Percentiles rank a stretch among this genome's conserved stretches.
Evolutionary conservation across 805 yeast genomes (phyloP).

Genomic region (Saccharomycopsis guyanensis): DNA sequence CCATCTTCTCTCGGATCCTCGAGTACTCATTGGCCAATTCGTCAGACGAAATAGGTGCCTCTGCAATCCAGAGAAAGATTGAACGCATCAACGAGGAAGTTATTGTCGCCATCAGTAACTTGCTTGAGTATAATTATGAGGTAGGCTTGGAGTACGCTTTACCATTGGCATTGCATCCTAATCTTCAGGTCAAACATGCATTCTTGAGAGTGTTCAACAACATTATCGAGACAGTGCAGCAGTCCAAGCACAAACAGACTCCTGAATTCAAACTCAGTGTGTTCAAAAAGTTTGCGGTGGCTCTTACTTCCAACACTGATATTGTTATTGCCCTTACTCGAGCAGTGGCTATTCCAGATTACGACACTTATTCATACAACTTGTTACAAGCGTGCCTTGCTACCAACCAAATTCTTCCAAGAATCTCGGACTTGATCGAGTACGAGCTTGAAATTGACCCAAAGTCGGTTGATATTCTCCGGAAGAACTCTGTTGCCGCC

Average conservation of each 20-base stretch:
- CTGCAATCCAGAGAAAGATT: slow-evolving; percentile 41
- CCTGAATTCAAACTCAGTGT: slow-evolving; percentile 25
- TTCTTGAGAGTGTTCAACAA: slow-evolving; percentile 73
- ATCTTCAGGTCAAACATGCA: slow-evolving; percentile 56
- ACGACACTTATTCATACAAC: slow-evolving; percentile 10
- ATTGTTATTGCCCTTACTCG: slow-evolving; percentile 35
- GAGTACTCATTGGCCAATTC: slow-evolving; percentile 30
- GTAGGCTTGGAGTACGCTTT: slow-evolving; percentile 70
- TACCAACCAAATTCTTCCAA: slow-evolving; percentile 8
- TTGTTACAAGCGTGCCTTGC: slow-evolving; percentile 11
- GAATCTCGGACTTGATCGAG: slow-evolving; percentile 18
- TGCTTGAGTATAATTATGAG: slow-evolving; percentile 65
- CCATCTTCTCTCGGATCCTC: slow-evolving; percentile 39
- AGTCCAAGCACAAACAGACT: slow-evolving; percentile 21
- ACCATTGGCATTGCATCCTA: slow-evolving; percentile 71
- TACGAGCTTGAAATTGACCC: slow-evolving; percentile 20
- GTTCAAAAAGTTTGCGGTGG: slow-evolving; percentile 26
- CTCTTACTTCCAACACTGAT: slow-evolving; percentile 32
- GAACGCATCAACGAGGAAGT: slow-evolving; percentile 53
- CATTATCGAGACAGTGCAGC: slow-evolving; percentile 36
- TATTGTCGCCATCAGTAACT: slow-evolving; percentile 56
- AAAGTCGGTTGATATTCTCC: slow-evolving; percentile 42
- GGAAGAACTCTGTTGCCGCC: slow-evolving; percentile 79
- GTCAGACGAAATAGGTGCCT: slow-evolving; percentile 13
- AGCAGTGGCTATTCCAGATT: slow-evolving; percentile 8